These are phyloP conservation scores for Pichia sp. DNA, from an alignment of 1,139 yeast species.

Conservation along the genomic window DNA sequence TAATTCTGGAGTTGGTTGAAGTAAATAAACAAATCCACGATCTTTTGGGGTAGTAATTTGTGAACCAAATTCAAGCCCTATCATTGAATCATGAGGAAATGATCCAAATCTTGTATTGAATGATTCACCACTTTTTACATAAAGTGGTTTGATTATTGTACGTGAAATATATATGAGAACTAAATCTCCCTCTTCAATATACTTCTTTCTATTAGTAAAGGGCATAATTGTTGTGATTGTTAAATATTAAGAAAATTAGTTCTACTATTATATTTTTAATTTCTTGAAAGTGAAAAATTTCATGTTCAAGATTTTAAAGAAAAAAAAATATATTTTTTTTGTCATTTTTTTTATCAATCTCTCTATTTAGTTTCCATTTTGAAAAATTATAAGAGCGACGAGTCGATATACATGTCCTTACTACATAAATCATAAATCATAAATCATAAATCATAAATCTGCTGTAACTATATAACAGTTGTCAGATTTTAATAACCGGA, in stretches of 20 bases:
- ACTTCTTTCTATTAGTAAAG: constrained; percentile 40
- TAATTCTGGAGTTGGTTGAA: constrained; percentile 90
- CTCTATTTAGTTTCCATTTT: too few relatives aligned
- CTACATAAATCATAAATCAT: too few relatives aligned
- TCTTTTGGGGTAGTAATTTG: constrained; percentile 79
- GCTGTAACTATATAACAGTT: too few relatives aligned
- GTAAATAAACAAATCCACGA: constrained; percentile 77
- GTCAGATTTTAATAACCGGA: too few relatives aligned
- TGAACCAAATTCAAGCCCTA: constrained; percentile 76
- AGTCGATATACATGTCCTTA: too few relatives aligned
- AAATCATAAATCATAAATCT: too few relatives aligned
- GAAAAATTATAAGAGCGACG: too few relatives aligned
- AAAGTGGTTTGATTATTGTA: constrained; percentile 69
- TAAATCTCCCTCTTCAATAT: constrained; percentile 75
- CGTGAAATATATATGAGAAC: constrained; percentile 83
- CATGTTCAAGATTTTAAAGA: too few relatives aligned
- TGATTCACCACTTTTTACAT: constrained; percentile 49
- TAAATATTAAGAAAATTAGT: too few relatives aligned
- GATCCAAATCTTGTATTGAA: constrained; percentile 86
- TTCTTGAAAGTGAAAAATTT: not conserved
- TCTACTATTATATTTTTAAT: too few relatives aligned
- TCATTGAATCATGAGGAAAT: constrained; percentile 75
- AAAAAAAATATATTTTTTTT: too few relatives aligned
- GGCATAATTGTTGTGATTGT: constrained; percentile 18
- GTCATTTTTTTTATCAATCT: too few relatives aligned